Percentiles rank a stretch among this genome's conserved stretches.
phyloP scores from a whole-genome alignment of 192 early-diverging fungal species.

The Coemansia sp. region DNA sequence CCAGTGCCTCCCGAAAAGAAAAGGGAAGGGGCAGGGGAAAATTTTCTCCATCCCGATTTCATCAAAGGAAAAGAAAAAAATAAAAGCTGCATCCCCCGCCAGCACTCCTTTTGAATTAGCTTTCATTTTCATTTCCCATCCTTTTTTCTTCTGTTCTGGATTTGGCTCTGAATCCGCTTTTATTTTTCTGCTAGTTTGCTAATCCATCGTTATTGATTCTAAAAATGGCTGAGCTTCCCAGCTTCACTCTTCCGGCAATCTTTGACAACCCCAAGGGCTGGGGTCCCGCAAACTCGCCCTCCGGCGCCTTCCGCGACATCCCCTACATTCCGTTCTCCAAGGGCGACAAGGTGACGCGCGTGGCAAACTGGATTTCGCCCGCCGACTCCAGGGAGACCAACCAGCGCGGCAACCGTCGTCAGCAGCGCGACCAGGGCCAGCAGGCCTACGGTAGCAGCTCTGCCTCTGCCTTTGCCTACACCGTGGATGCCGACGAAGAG shows the following conservation, averaged over 20 bases:
- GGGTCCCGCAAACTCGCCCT: constrained; percentile 71
- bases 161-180: no score
- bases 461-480: constrained; percentile 83
- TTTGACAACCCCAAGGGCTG: constrained; percentile 83
- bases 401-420: constrained; percentile 50
- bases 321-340: constrained; percentile 96
- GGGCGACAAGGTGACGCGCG: constrained; percentile 90
- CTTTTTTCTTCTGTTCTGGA: no score
- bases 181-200: no score
- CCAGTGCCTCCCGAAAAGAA: no score
- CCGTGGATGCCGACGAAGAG: constrained; percentile 86
- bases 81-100: no score
- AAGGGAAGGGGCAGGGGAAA: no score
- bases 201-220: no score
- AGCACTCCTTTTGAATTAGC: no score
- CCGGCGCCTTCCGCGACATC: constrained; percentile 68
- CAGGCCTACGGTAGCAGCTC: constrained; percentile 84
- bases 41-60: no score
- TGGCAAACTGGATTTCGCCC: constrained; percentile 88
- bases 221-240: constrained; percentile 47
- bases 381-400: constrained; percentile 57
- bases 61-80: no score
- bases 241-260: constrained; percentile 75
- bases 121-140: no score
- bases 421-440: constrained; percentile 47